Evolutionary conservation across 768 basidiomycete species (phyloP), one percentile per base, ranked within the genome.

Genomic region (Crassisporium funariophilum): DNA sequence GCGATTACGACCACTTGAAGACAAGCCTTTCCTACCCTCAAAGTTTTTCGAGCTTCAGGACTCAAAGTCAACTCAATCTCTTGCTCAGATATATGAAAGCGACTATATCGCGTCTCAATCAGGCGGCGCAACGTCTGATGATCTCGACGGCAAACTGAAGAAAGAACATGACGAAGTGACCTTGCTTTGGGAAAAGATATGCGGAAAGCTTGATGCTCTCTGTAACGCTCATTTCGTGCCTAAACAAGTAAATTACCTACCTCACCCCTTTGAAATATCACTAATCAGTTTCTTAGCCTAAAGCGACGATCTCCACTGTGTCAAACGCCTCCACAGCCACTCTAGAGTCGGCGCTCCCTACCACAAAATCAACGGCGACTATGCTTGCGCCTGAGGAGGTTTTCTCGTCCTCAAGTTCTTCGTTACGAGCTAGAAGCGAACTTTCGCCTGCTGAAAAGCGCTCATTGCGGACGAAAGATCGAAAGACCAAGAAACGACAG

Each of bases 361-460:
- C 91, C 0, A 78, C 84, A 7, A 82, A 84, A 56, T 84, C 91
- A 0, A 71, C 78, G 0, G 75, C 86, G 2, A 85, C 83, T 0
- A 86, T 93, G 76, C 78, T 99, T 34, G 92, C 97, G 0, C 97
- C 97, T 1, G 93, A 98, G 63, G 97, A 99, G 67, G 71, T 98
- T 11, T 87, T 88, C 56, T 73, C 84, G 0, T 79, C 88, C 0
- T 64, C 77, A 2, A 59, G 80, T 0, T 66, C 77, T 2, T 76
- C 78, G 38, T 74, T 79, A 17, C 82, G 82, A 33, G 77, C 84
- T 2, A 78, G 82, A 33, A 84, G 83, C 39, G 95, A 98, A 65
- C 72, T 98, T 39, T 91, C 91, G 3, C 90, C 95, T 1, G 64
- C 72, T 15, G 86, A 98, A 70, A 97, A 97, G 70, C 83, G 83